phyloP scores from a whole-genome alignment of 805 yeast species.

The Grigorovia yakushimaensis region DNA sequence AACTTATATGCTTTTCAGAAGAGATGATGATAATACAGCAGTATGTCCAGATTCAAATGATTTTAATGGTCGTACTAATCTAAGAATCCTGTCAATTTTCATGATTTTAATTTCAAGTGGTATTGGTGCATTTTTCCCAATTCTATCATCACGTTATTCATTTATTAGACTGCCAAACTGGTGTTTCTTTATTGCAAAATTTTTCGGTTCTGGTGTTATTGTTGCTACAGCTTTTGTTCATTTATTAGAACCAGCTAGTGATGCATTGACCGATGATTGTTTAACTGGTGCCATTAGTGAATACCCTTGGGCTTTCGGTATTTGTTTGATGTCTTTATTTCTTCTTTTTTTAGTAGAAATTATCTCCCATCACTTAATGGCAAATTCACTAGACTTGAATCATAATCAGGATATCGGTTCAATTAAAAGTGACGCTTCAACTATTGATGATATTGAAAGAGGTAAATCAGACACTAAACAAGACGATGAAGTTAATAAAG shows the following conservation, averaged over 20 bases:
- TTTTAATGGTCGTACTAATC: slow-evolving; percentile 31
- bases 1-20: slow-evolving; percentile 1
- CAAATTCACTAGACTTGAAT: slow-evolving; percentile 22
- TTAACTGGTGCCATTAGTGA: slow-evolving; percentile 48
- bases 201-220: slow-evolving; percentile 78
- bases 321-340: slow-evolving; percentile 40
- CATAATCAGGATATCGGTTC: slow-evolving; percentile 1
- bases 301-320: slow-evolving; percentile 50
- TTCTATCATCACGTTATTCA: slow-evolving; percentile 49
- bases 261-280: slow-evolving; percentile 44
- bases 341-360: slow-evolving; percentile 42
- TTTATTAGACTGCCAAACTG: slow-evolving; percentile 48
- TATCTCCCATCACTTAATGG: slow-evolving; percentile 36
- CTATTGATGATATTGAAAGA: background rate
- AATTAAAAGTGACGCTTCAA: slow-evolving; percentile 1
- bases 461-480: background rate
- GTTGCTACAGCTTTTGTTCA: slow-evolving; percentile 76
- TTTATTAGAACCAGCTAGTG: slow-evolving; percentile 58
- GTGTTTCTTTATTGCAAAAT: slow-evolving; percentile 60
- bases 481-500: background rate
- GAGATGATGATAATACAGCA: slow-evolving; percentile 4
- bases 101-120: slow-evolving; percentile 48
- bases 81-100: slow-evolving; percentile 52
- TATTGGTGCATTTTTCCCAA: slow-evolving; percentile 53
- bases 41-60: slow-evolving; percentile 34